A percentile compares a stretch with the other conserved stretches of the same genome.
Conservation (phyloP, 495 filamentous ascomycete genomes). For the Rusavskia elegans region DNA sequence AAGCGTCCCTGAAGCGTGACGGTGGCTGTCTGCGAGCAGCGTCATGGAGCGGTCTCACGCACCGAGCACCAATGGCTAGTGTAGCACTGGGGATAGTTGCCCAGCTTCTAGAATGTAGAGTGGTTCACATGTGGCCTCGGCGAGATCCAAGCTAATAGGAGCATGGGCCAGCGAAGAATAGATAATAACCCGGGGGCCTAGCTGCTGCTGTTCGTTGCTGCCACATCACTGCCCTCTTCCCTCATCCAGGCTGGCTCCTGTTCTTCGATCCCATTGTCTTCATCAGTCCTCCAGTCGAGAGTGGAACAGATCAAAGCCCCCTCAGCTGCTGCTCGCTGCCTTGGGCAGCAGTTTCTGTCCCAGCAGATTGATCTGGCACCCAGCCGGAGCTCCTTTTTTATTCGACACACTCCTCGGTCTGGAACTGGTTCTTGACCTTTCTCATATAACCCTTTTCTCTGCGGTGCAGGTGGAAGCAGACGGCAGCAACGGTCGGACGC, state of each 20-base stretch:
- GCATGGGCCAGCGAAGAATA: slow-evolving; percentile 1
- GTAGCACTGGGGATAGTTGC: not conserved
- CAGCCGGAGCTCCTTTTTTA: not conserved
- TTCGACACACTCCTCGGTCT: not conserved
- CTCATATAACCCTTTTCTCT: not conserved
- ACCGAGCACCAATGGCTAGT: not conserved
- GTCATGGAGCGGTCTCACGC: not conserved
- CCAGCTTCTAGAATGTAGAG: not conserved
- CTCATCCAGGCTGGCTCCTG: slow-evolving; percentile 2
- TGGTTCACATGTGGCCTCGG: not conserved
- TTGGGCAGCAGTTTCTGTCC: not conserved
- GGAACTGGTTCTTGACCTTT: not conserved
- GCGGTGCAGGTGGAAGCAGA: not conserved
- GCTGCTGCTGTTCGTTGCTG: slow-evolving; percentile 1
- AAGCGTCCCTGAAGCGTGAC: not conserved
- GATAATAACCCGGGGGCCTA: slow-evolving; percentile 1
- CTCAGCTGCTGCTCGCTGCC: not conserved
- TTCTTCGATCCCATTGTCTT: not conserved
- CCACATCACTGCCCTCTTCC: slow-evolving; percentile 1
- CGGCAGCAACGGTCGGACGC: not conserved
- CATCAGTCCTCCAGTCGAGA: not conserved
- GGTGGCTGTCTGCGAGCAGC: not conserved
- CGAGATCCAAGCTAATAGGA: slow-evolving; percentile 2
- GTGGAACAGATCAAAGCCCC: not conserved
- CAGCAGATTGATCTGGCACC: not conserved